Evolutionary conservation across 345 rosid genomes (phyloP).

Genomic region (Populus pruinosa): DNA sequence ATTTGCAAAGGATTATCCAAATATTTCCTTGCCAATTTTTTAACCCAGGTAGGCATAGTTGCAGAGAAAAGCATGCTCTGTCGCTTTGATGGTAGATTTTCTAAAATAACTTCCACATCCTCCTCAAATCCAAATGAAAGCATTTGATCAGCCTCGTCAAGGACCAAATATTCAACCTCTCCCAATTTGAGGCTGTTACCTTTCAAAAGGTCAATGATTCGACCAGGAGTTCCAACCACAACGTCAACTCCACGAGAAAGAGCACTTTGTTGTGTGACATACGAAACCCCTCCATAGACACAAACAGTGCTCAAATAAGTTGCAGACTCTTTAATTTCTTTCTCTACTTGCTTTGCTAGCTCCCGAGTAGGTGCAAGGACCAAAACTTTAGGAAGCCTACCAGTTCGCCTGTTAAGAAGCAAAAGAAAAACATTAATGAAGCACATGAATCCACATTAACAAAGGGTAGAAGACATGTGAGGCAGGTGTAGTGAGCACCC

Average conservation of each 20-base stretch:
- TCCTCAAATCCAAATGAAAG: constrained; percentile 98
- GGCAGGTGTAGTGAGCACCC: constrained; percentile 37
- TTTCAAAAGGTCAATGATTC: constrained; percentile 78
- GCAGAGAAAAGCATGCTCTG: constrained; percentile 99
- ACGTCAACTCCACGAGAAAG: constrained; percentile 90
- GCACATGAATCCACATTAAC: constrained; percentile 1
- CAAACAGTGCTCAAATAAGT: constrained; percentile 79
- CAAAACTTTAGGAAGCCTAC: constrained; percentile 72
- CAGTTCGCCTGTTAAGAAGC: constrained; percentile 44
- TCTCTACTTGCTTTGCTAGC: constrained; percentile 94
- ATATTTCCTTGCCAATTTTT: constrained; percentile 85
- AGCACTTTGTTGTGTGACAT: constrained; percentile 71
- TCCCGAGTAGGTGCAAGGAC: constrained; percentile 91
- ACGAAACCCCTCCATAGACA: constrained; percentile 96
- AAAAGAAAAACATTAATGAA: constrained; percentile 4
- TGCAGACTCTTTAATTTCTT: constrained; percentile 88
- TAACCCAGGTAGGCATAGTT: constrained; percentile 97
- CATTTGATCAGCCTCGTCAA: constrained; percentile 99
- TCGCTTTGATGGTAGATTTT: constrained; percentile 74
- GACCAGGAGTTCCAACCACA: constrained; percentile 98
- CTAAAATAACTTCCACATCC: constrained; percentile 81
- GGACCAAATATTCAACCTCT: constrained; percentile 88
- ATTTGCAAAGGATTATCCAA: constrained; percentile 83
- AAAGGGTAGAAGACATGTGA: neutral
- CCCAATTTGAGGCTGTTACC: constrained; percentile 75